A percentile compares a stretch with the other conserved stretches of the same genome.
Conservation (phyloP, 1,284 basidiomycete genomes). For the Grifola frondosa region DNA sequence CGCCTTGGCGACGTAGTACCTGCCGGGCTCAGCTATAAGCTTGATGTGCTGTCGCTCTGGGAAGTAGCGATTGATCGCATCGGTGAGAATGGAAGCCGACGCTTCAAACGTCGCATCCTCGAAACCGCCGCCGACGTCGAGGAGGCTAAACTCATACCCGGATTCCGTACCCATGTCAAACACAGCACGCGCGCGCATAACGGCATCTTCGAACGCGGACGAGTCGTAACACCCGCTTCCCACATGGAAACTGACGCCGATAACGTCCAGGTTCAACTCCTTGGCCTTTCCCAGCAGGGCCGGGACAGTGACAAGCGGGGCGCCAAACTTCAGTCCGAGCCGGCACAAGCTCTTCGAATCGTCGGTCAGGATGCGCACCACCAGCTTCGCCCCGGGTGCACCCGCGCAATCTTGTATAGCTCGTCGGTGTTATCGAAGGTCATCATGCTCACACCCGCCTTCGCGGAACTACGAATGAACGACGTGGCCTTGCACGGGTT, state of each 20-base stretch:
- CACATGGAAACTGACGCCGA: constrained; percentile 98
- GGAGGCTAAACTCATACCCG: constrained; percentile 82
- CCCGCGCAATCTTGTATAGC: constrained; percentile 89
- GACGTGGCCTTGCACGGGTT: constrained; percentile 98
- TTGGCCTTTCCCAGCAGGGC: constrained; percentile 78
- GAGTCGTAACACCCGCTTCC: constrained; percentile 97
- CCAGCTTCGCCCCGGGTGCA: constrained; percentile 81
- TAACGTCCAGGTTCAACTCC: constrained; percentile 81
- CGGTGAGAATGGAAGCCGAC: constrained; percentile 73
- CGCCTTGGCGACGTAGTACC: constrained; percentile 92
- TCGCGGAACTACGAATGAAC: constrained; percentile 86
- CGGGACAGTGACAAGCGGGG: constrained; percentile 82
- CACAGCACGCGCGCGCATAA: constrained; percentile 77
- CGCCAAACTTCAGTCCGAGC: constrained; percentile 97
- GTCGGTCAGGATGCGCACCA: constrained; percentile 95
- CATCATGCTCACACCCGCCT: constrained; percentile 85
- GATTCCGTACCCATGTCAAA: constrained; percentile 87
- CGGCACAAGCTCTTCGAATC: constrained; percentile 94
- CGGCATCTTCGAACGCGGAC: constrained; percentile 86
- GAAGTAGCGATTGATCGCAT: constrained; percentile 82
- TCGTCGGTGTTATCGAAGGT: constrained; percentile 99
- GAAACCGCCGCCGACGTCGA: constrained; percentile 97
- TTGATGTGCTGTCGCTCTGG: constrained; percentile 75
- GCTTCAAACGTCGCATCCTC: constrained; percentile 87
- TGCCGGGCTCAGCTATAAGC: constrained; percentile 95